A percentile compares a stretch with the other conserved stretches of the same genome.
Evolutionary conservation across 2,329 filamentous ascomycete species (phyloP).

Genomic region (Trichophyton equinum): DNA sequence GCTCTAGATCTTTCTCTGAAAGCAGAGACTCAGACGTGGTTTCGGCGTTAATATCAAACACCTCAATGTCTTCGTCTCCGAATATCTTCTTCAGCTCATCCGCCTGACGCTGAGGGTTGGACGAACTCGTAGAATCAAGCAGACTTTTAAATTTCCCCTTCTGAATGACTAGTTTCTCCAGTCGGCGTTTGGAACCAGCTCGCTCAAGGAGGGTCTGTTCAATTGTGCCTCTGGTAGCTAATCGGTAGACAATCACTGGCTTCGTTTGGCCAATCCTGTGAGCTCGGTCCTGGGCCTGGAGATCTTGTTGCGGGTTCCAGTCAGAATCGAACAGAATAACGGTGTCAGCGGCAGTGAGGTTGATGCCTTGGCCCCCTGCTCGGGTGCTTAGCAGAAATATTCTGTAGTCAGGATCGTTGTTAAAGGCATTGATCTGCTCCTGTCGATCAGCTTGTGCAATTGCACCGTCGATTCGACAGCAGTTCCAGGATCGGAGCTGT

Average conservation of each 20-base stretch:
- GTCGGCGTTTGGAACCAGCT: slow-evolving; percentile 77
- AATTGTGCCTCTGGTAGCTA: slow-evolving; percentile 85
- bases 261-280: slow-evolving; percentile 89
- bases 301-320: slow-evolving; percentile 95
- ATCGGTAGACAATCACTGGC: slow-evolving; percentile 83
- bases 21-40: slow-evolving; percentile 45
- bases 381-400: slow-evolving; percentile 83
- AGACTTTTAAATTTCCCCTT: slow-evolving; percentile 74
- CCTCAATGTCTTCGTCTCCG: slow-evolving; percentile 60
- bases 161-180: slow-evolving; percentile 91
- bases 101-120: slow-evolving; percentile 38
- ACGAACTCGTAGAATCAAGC: slow-evolving; percentile 42
- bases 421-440: slow-evolving; percentile 61
- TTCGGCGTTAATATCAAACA: slow-evolving; percentile 40
- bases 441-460: slow-evolving; percentile 63
- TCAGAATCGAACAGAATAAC: slow-evolving; percentile 90
- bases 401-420: slow-evolving; percentile 50
- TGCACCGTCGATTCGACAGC: slow-evolving; percentile 82
- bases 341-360: slow-evolving; percentile 96
- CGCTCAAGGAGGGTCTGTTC: slow-evolving; percentile 77
- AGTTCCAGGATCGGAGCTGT: slow-evolving; percentile 63
- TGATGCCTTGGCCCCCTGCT: slow-evolving; percentile 95
- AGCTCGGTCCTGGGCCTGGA: slow-evolving; percentile 90
- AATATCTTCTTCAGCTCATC: slow-evolving; percentile 52
- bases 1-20: slow-evolving; percentile 61